A percentile compares a stretch with the other conserved stretches of the same genome.
These are phyloP conservation scores for Coemansia sp. DNA, from an alignment of 192 early-diverging fungal species.

Conservation along the genomic window DNA sequence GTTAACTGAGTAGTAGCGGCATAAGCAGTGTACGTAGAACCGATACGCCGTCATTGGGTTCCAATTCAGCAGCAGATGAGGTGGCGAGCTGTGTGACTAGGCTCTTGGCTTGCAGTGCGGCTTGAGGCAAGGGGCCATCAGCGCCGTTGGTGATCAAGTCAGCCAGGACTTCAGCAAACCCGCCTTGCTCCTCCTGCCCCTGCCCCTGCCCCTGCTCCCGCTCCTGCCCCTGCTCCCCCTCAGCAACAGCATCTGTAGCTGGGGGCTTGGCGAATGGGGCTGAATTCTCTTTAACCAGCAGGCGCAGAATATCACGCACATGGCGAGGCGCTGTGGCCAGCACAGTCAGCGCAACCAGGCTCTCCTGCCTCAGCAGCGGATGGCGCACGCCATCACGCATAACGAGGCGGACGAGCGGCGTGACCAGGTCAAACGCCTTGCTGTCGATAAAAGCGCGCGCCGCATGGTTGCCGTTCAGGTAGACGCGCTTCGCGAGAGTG, in stretches of 20 bases:
- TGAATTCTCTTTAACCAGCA: slow-evolving; percentile 14
- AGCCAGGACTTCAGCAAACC: slow-evolving; percentile 21
- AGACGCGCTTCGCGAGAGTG: slow-evolving; percentile 23
- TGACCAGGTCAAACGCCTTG: slow-evolving; percentile 21
- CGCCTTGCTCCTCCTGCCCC: not conserved
- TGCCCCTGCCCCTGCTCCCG: too few species aligned
- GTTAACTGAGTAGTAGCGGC: not conserved
- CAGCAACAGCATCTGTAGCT: not conserved
- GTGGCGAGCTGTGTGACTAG: slow-evolving; percentile 31
- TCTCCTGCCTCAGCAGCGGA: slow-evolving; percentile 51
- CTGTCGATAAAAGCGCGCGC: slow-evolving; percentile 10
- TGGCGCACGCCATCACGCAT: slow-evolving; percentile 46
- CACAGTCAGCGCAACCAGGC: slow-evolving; percentile 45
- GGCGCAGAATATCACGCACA: slow-evolving; percentile 11
- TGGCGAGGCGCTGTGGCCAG: slow-evolving; percentile 22
- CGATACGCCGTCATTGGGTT: slow-evolving; percentile 1
- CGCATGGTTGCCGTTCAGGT: not conserved
- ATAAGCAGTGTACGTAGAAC: slow-evolving; percentile 14
- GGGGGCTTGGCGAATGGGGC: slow-evolving; percentile 5
- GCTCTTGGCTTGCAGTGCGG: slow-evolving; percentile 46
- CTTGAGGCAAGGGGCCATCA: slow-evolving; percentile 31
- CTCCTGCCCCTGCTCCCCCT: not conserved
- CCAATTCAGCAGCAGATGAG: not conserved
- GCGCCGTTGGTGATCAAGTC: slow-evolving; percentile 13
- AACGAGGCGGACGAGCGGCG: slow-evolving; percentile 36